These are phyloP conservation scores for Aspergillus sp. DNA, from an alignment of 2,329 filamentous ascomycete genomes.

Conservation along the genomic window DNA sequence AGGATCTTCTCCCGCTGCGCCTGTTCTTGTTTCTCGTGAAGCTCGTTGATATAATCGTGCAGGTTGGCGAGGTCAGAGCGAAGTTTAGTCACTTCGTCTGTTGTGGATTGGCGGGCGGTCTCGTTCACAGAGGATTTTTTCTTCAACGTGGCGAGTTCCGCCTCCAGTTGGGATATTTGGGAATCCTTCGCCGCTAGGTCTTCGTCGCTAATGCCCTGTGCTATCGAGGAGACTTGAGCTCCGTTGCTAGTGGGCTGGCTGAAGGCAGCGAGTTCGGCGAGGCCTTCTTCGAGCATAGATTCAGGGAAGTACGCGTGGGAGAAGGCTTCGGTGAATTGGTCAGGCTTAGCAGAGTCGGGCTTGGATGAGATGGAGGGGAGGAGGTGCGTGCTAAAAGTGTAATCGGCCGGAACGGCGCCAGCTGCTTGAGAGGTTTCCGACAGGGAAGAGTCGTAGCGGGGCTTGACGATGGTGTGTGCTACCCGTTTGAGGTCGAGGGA, in stretches of 20 bases:
- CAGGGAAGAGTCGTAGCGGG: slow-evolving; percentile 52
- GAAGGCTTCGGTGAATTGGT: slow-evolving; percentile 41
- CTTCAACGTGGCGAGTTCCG: slow-evolving; percentile 43
- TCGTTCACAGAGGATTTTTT: slow-evolving; percentile 40
- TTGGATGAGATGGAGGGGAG: slow-evolving; percentile 22
- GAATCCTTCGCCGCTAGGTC: slow-evolving; percentile 28
- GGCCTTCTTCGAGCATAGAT: slow-evolving; percentile 43
- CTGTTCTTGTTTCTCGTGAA: slow-evolving; percentile 43
- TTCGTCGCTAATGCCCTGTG: slow-evolving; percentile 13
- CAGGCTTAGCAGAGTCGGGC: slow-evolving; percentile 6
- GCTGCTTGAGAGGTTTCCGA: slow-evolving; percentile 36
- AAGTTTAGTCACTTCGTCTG: slow-evolving; percentile 40
- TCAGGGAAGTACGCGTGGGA: slow-evolving; percentile 42
- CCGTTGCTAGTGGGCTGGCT: slow-evolving; percentile 29
- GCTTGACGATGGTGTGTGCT: slow-evolving; percentile 71
- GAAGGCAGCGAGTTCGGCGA: slow-evolving; percentile 40
- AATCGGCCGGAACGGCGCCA: slow-evolving; percentile 46
- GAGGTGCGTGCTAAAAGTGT: slow-evolving; percentile 45
- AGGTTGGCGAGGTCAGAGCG: slow-evolving; percentile 38
- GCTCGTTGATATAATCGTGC: slow-evolving; percentile 41
- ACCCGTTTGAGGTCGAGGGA: slow-evolving; percentile 49
- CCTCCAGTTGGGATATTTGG: slow-evolving; percentile 38
- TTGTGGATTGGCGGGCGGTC: slow-evolving; percentile 37
- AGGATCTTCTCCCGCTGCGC: slow-evolving; percentile 35
- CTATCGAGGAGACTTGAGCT: slow-evolving; percentile 17